Conservation (phyloP, 495 filamentous ascomycete genomes). For the Penicillium nucicola region DNA sequence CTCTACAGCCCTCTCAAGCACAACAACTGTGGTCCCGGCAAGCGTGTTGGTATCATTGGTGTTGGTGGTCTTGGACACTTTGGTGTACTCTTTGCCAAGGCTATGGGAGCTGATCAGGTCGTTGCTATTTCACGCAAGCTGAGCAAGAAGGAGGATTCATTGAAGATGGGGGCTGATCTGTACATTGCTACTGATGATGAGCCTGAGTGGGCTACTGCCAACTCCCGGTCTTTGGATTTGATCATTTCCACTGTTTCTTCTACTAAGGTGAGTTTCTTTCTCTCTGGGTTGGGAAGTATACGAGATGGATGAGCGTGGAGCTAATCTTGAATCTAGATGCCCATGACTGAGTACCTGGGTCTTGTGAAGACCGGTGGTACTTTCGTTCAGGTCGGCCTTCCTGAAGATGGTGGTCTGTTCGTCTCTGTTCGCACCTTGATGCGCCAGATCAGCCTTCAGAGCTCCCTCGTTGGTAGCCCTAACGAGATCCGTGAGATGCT, state of each 20-base stretch:
- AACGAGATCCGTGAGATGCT: constrained; percentile 80
- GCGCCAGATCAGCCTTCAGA: constrained; percentile 66
- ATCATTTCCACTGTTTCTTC: constrained; percentile 79
- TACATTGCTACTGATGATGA: constrained; percentile 87
- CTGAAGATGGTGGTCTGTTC: constrained; percentile 62
- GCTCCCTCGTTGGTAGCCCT: constrained; percentile 70
- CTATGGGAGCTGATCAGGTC: constrained; percentile 72
- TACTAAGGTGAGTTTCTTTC: constrained; percentile 39
- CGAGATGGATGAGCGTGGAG: neutral
- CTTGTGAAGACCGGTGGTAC: constrained; percentile 65
- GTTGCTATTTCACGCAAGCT: constrained; percentile 72
- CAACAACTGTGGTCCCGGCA: constrained; percentile 75
- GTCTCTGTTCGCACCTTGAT: constrained; percentile 60
- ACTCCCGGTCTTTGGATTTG: constrained; percentile 69
- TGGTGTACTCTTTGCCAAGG: constrained; percentile 57
- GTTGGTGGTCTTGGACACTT: constrained; percentile 80
- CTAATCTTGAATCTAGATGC: constrained; percentile 51
- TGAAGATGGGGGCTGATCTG: constrained; percentile 57
- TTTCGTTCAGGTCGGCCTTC: constrained; percentile 79
- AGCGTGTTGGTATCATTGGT: constrained; percentile 79
- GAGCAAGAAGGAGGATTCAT: constrained; percentile 66
- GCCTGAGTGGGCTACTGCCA: constrained; percentile 63
- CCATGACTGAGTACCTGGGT: constrained; percentile 63
- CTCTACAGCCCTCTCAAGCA: constrained; percentile 71
- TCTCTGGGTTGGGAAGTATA: neutral